Base-by-base conservation (phyloP, 2,329 filamentous ascomycete genomes). In the Phyllosticta citribraziliensis region DNA sequence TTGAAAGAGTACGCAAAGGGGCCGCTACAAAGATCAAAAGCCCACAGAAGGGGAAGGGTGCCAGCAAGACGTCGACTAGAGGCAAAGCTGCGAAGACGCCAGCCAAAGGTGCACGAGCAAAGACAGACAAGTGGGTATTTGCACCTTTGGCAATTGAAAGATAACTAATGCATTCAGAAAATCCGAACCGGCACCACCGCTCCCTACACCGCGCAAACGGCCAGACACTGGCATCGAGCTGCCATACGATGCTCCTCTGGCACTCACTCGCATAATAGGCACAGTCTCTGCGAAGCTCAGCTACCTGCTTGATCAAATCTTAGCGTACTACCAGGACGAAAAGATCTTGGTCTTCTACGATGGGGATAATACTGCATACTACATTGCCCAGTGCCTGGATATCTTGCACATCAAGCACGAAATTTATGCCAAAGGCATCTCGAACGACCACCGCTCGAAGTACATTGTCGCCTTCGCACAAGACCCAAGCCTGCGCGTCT, bases 301-400 rank as follows among this genome's bases (percentile, higher is more conserved):
- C 2, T 96, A 97, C 68, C 78, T 97, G 5, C 76, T 96, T 19
- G 87, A 91, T 59, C 80, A 84, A 33, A 85, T 97, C 12, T 73
- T 86, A 5, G 78, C 82, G 58, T 79, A 92, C 64, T 84, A 94
- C 58, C 73, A 79, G 0, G 75, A 81, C 0, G 91, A 96, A 68
- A 96, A 97, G 73, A 94, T 95, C 3, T 84, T 97, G 58, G 82
- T 97, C 10, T 97, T 97, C 72, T 97, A 96, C 71, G 91, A 96
- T 63, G 88, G 88, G 33, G 88, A 94, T 63, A 93, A 96, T 66
- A 82, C 88, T 2, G 92, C 91, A 1, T 96, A 84, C 72, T 96
- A 95, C 74, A 82, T 97, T 50, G 88, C 90, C 0, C 86, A 91
- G 69, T 85, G 88, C 30, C 80, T 97, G 0, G 92, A 97, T 66